Evolutionary conservation across 2,329 filamentous ascomycete species (phyloP).

Genomic region (Hymenoscyphus fraxineus): DNA sequence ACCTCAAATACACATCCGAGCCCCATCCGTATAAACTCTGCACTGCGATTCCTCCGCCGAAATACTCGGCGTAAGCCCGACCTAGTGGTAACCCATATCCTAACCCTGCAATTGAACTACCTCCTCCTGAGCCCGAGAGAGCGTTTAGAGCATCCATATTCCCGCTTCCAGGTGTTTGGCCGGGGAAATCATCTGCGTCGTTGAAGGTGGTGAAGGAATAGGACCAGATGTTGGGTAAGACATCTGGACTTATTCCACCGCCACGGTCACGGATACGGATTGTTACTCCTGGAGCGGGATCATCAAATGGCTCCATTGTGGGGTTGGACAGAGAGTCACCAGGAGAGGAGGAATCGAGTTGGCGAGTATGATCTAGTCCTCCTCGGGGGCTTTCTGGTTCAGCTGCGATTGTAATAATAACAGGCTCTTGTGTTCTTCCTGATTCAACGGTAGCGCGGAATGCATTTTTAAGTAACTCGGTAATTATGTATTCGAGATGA

Average conservation of each 20-base stretch:
- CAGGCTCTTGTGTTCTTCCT: constrained; percentile 71
- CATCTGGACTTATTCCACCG: constrained; percentile 82
- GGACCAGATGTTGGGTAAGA: constrained; percentile 86
- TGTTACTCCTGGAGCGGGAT: constrained; percentile 78
- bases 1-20: constrained; percentile 59
- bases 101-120: constrained; percentile 83
- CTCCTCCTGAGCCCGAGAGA: constrained; percentile 66
- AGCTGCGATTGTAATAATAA: constrained; percentile 88
- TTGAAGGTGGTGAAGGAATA: constrained; percentile 98
- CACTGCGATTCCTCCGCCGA: constrained; percentile 91
- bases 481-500: constrained; percentile 96
- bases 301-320: constrained; percentile 54
- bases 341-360: constrained; percentile 6
- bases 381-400: constrained; percentile 37
- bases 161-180: constrained; percentile 41
- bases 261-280: constrained; percentile 95
- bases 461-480: constrained; percentile 92
- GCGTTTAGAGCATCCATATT: constrained; percentile 68
- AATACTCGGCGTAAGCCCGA: constrained; percentile 94
- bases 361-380: neutral
- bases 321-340: constrained; percentile 17
- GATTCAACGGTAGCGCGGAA: constrained; percentile 91
- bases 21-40: constrained; percentile 96
- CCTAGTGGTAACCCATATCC: constrained; percentile 90
- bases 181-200: constrained; percentile 46